Evolutionary conservation across 768 basidiomycete genomes (phyloP).

Genomic region (Suillus weaverae): DNA sequence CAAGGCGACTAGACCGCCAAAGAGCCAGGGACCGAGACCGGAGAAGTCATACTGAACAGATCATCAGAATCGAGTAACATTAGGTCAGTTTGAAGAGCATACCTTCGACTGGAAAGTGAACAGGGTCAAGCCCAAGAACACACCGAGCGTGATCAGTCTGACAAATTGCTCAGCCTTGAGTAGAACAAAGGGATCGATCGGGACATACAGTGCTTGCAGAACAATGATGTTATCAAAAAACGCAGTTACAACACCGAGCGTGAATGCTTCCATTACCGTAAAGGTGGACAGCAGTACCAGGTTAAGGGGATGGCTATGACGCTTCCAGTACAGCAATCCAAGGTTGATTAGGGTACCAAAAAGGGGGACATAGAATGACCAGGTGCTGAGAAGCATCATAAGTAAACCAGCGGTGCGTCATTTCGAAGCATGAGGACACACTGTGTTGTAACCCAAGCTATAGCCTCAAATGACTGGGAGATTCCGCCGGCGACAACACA

Average conservation of each 20-base stretch:
- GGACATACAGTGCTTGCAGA: constrained; percentile 78
- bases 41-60: constrained; percentile 83
- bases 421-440: constrained; percentile 34
- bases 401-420: constrained; percentile 6
- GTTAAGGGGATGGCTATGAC: constrained; percentile 88
- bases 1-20: constrained; percentile 79
- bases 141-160: constrained; percentile 84
- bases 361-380: constrained; percentile 79
- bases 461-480: constrained; percentile 57
- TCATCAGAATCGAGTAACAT: neutral
- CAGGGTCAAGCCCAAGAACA: constrained; percentile 90
- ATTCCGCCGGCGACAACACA: constrained; percentile 73
- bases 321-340: constrained; percentile 85
- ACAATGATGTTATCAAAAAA: constrained; percentile 74
- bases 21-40: constrained; percentile 88
- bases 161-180: constrained; percentile 11
- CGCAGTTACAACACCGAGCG: constrained; percentile 82
- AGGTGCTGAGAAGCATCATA: constrained; percentile 45
- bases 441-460: constrained; percentile 74
- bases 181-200: constrained; percentile 1
- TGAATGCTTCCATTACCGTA: constrained; percentile 88
- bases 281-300: constrained; percentile 82
- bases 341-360: constrained; percentile 80
- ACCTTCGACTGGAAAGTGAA: constrained; percentile 96
- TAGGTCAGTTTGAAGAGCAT: constrained; percentile 15